These are phyloP conservation scores for Lantana camara DNA, from an alignment of 257 asterid species.

Conservation along the genomic window DNA sequence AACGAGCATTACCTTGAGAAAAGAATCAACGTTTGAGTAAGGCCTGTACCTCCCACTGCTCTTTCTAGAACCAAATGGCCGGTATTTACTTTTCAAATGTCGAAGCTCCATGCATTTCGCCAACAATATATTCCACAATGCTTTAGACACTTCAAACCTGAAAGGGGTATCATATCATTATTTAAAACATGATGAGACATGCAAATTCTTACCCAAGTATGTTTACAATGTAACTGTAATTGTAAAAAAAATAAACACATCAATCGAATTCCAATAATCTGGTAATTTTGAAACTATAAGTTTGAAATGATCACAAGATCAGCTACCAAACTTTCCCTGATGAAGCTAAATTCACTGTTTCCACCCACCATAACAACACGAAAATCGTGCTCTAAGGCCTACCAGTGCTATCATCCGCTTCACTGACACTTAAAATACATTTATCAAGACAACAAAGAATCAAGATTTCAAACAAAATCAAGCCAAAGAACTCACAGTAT, in stretches of 20 bases:
- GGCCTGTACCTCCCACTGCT: slow-evolving; percentile 88
- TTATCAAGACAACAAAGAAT: too few species aligned
- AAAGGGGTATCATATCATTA: slow-evolving; percentile 6
- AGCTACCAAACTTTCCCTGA: background rate
- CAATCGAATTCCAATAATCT: background rate
- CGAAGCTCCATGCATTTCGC: slow-evolving; percentile 70
- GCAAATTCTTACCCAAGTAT: background rate
- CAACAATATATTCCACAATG: slow-evolving; percentile 67
- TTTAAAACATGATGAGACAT: background rate
- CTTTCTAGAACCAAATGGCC: slow-evolving; percentile 64
- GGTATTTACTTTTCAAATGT: slow-evolving; percentile 53
- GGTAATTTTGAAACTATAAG: background rate
- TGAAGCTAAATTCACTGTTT: background rate
- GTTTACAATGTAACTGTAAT: slow-evolving; percentile 2
- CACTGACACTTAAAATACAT: background rate
- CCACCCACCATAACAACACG: background rate
- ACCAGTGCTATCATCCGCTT: background rate
- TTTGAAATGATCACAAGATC: too few species aligned
- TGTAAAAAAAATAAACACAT: background rate
- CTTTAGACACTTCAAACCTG: slow-evolving; percentile 76
- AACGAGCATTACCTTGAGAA: slow-evolving; percentile 64
- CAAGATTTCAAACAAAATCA: background rate
- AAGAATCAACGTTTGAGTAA: slow-evolving; percentile 88
- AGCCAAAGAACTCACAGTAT: slow-evolving; percentile 58
- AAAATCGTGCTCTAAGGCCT: background rate